Evolutionary conservation across 352 stramenopile species (phyloP).

Genomic region (Globisporangium recalcitrans): DNA sequence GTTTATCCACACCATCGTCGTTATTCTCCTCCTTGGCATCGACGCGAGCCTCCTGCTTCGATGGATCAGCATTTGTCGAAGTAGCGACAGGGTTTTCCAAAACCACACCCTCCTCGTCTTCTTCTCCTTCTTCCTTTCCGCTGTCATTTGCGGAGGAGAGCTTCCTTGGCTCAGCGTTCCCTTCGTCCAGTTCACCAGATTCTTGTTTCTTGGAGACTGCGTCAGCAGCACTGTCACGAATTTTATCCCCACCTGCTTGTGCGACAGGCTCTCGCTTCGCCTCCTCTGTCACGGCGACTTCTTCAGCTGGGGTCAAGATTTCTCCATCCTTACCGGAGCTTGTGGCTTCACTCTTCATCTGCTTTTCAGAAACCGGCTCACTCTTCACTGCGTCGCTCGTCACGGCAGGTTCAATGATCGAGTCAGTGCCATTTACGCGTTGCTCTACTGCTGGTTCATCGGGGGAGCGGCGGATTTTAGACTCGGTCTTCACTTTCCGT

Average conservation of each 20-base stretch:
- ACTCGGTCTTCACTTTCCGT: not conserved
- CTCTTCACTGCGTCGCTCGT: not conserved
- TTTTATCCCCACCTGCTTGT: not conserved
- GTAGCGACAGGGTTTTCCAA: not conserved
- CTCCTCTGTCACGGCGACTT: not conserved
- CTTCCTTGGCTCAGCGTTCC: not conserved
- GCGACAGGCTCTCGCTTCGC: not conserved
- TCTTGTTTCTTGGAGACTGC: not conserved
- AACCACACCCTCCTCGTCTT: constrained; percentile 6
- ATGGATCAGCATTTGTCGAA: not conserved
- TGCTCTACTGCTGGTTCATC: not conserved
- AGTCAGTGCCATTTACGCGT: not conserved
- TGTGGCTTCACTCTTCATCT: not conserved
- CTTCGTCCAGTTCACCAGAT: not conserved
- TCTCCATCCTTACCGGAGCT: not conserved
- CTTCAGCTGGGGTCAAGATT: not conserved
- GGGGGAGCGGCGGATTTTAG: not conserved
- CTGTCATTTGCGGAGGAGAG: not conserved
- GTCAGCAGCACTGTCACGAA: not conserved
- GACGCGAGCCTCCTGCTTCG: not conserved
- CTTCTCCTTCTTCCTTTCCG: constrained; percentile 8
- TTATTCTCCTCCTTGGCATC: not conserved
- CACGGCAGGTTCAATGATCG: not conserved
- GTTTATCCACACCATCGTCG: not conserved
- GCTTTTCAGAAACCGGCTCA: not conserved